phyloP scores from a whole-genome alignment of 2,329 filamentous ascomycete species.

The Rosellinia necatrix region DNA sequence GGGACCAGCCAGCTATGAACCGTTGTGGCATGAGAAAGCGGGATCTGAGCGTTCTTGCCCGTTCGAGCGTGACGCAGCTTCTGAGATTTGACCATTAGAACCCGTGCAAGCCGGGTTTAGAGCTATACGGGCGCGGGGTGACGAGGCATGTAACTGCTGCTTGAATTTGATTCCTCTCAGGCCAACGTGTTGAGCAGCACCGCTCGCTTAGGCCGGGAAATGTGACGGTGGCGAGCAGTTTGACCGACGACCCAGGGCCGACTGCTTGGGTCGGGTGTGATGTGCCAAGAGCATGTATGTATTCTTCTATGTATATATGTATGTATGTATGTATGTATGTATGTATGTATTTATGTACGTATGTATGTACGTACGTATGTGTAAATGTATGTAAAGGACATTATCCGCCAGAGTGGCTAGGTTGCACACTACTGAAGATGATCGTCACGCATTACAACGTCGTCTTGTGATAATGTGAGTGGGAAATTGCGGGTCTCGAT shows the following conservation, averaged over 20 bases:
- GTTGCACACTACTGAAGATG: slow-evolving; percentile 1
- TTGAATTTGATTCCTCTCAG: too few relatives aligned
- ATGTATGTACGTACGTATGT: too few relatives aligned
- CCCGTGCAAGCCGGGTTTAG: background rate
- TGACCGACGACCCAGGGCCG: background rate
- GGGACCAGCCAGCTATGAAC: background rate
- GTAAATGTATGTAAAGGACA: too few relatives aligned
- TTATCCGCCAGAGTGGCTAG: too few relatives aligned
- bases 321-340: too few relatives aligned
- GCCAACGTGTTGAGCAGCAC: too few relatives aligned
- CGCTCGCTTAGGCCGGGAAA: background rate
- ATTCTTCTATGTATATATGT: too few relatives aligned
- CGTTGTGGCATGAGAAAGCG: too few relatives aligned
- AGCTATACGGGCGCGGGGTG: slow-evolving; percentile 15
- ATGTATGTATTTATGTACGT: too few relatives aligned
- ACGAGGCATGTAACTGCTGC: too few relatives aligned
- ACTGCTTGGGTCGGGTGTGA: slow-evolving; percentile 12
- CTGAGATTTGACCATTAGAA: background rate
- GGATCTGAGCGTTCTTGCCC: slow-evolving; percentile 4
- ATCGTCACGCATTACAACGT: slow-evolving; percentile 13
- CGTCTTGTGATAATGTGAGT: slow-evolving; percentile 5
- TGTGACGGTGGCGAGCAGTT: slow-evolving; percentile 11
- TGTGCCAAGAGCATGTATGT: background rate
- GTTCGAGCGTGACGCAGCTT: background rate
- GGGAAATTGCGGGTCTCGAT: slow-evolving; percentile 12